Base-by-base conservation (phyloP, 768 basidiomycete genomes). In the Sarcomyxa edulis region DNA sequence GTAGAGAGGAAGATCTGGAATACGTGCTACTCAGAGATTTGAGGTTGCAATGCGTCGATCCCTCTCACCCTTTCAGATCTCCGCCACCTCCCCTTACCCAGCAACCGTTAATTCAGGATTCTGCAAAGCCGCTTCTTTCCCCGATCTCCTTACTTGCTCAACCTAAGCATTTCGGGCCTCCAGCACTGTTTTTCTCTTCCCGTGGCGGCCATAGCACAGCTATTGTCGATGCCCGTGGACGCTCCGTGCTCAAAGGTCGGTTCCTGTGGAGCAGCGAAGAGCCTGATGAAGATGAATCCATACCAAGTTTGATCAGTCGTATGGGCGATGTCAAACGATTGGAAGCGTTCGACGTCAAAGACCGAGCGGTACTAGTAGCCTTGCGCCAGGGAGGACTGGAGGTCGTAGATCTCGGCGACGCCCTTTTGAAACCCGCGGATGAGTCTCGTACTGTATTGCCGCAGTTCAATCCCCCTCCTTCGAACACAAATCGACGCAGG, bases 151-250 rank as follows among this genome's bases (percentile, higher is more conserved):
- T 92, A 5, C 66, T 92, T 14, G 53, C 78, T 10, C 89, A 92
- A 48, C 83, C 89, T 7, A 72, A 69, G 26, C 87, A 88, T 54
- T 92, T 88, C 49, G 89, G 89, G 0, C 89, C 89, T 16, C 89
- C 89, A 4, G 84, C 89, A 1, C 58, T 92, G 12, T 92, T 92
- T 62, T 92, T 74, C 57, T 89, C 88, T 7, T 84, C 87, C 7
- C 80, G 89, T n/a, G 89, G 89, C 15, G 89, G 89, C 1, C 87
- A 90, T 51, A 92, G 88, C 50, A 92, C 89, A 0, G 70, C 84
- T 4, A 87, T 92, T 37, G 89, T 92, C 12, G 89, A 92, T 53
- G 76, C 81, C n/a, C 76, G 87, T 14, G 89, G 89, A 28, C 66
- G 86, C 38, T 86, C 89, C 9, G 89, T 92, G 7, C 70, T 92